These are phyloP conservation scores for Tieghemiomyces parasiticus DNA, from an alignment of 192 early-diverging fungal genomes.

Conservation along the genomic window DNA sequence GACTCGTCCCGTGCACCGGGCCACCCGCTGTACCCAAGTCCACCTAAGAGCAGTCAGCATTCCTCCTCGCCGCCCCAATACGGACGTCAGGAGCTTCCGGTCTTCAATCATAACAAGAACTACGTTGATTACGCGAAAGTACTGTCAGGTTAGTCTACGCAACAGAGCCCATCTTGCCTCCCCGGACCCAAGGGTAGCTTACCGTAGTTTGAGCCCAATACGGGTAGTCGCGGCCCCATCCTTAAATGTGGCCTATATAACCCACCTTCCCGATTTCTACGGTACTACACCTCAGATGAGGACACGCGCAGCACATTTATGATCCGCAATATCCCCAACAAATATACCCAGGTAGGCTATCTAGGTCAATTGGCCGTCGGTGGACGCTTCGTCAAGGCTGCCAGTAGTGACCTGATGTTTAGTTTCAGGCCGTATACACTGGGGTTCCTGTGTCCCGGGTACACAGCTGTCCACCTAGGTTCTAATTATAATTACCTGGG, in stretches of 20 bases:
- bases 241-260: background rate
- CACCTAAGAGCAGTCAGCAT: too few relatives aligned
- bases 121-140: background rate
- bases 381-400: too few relatives aligned
- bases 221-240: background rate
- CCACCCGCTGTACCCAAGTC: too few relatives aligned
- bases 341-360: conserved; percentile 50
- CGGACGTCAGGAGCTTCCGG: too few relatives aligned
- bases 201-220: background rate
- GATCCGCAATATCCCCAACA: conserved; percentile 82
- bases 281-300: background rate
- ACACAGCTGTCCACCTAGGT: too few relatives aligned
- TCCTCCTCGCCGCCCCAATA: too few relatives aligned
- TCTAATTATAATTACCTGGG: too few relatives aligned
- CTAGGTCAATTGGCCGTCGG: too few relatives aligned
- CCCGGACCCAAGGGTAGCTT: background rate
- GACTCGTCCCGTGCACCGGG: too few relatives aligned
- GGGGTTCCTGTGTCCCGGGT: too few relatives aligned
- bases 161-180: background rate
- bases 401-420: too few relatives aligned
- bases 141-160: background rate
- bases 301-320: conserved; percentile 70
- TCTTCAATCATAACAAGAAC: background rate
- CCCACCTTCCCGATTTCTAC: background rate
- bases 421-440: too few relatives aligned